Conservation (phyloP, 176 grass and related monocot species). For the Oryza coarctata region DNA sequence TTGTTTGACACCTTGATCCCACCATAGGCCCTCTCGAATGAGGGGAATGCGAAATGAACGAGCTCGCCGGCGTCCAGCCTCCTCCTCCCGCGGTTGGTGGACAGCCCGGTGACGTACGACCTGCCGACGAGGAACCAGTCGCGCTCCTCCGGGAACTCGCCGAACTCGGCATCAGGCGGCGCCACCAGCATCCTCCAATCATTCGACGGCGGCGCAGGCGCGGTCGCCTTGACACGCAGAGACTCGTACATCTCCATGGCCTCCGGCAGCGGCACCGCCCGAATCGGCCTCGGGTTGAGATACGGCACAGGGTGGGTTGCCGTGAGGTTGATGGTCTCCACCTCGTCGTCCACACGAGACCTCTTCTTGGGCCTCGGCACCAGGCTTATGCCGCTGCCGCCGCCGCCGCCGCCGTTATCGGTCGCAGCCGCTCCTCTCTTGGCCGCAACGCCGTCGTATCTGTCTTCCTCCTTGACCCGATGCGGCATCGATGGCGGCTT, state of each 20-base stretch:
- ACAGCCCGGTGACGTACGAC: constrained; percentile 64
- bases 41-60: constrained; percentile 80
- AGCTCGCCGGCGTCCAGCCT: constrained; percentile 63
- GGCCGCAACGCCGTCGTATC: not conserved
- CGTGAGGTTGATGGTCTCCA: constrained; percentile 30
- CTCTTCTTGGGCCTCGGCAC: constrained; percentile 42
- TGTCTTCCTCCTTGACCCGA: constrained; percentile 9
- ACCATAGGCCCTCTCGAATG: constrained; percentile 20
- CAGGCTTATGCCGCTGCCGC: constrained; percentile 36
- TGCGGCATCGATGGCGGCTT: not conserved
- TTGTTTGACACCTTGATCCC: constrained; percentile 46
- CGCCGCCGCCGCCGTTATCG: not conserved
- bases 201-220: constrained; percentile 29
- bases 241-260: constrained; percentile 4
- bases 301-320: constrained; percentile 51
- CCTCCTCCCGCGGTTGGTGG: constrained; percentile 67
- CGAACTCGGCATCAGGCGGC: constrained; percentile 59
- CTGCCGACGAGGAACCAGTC: constrained; percentile 80
- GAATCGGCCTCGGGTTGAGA: constrained; percentile 75
- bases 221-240: not conserved
- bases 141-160: constrained; percentile 63
- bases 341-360: constrained; percentile 3
- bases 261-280: constrained; percentile 38
- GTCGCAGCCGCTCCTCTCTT: not conserved
- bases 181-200: constrained; percentile 42